These are phyloP conservation scores for Coemansia sp. DNA, from an alignment of 192 early-diverging fungal genomes.

Conservation along the genomic window DNA sequence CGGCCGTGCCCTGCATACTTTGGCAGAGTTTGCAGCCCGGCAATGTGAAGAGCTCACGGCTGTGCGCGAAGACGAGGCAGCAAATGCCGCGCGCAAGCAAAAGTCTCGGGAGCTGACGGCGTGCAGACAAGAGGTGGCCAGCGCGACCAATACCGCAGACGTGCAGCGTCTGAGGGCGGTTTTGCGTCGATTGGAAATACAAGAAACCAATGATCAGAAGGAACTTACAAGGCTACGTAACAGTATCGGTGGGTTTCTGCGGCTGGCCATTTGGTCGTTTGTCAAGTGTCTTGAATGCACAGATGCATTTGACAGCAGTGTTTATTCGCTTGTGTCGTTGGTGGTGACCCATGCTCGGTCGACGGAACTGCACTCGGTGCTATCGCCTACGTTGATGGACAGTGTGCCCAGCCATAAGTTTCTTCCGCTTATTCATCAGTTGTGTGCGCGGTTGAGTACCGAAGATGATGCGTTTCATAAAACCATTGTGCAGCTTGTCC, in stretches of 20 bases:
- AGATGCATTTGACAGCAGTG: slow-evolving; percentile 36
- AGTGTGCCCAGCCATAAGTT: slow-evolving; percentile 49
- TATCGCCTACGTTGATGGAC: slow-evolving; percentile 24
- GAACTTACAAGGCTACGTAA: slow-evolving; percentile 29
- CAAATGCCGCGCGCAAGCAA: slow-evolving; percentile 42
- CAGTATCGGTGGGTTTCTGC: slow-evolving; percentile 40
- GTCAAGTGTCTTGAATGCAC: slow-evolving; percentile 38
- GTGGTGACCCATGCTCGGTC: slow-evolving; percentile 41
- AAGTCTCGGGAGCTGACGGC: slow-evolving; percentile 42
- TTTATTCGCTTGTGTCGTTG: slow-evolving; percentile 45
- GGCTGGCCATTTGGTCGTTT: slow-evolving; percentile 45
- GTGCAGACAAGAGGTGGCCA: slow-evolving; percentile 28
- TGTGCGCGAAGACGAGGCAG: slow-evolving; percentile 32
- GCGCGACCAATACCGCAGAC: slow-evolving; percentile 13
- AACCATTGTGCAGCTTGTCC: slow-evolving; percentile 23
- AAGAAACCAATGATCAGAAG: slow-evolving; percentile 36
- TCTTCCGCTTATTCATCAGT: slow-evolving; percentile 46
- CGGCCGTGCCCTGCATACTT: slow-evolving; percentile 41
- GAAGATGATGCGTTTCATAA: slow-evolving; percentile 30
- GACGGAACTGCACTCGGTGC: slow-evolving; percentile 21
- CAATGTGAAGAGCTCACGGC: slow-evolving; percentile 44
- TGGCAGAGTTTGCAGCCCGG: slow-evolving; percentile 47
- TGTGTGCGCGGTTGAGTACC: slow-evolving; percentile 49
- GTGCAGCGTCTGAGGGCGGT: slow-evolving; percentile 21
- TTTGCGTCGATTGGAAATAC: slow-evolving; percentile 36